Conservation (phyloP, 495 filamentous ascomycete species). For the Aspergillus heteromorphus region DNA sequence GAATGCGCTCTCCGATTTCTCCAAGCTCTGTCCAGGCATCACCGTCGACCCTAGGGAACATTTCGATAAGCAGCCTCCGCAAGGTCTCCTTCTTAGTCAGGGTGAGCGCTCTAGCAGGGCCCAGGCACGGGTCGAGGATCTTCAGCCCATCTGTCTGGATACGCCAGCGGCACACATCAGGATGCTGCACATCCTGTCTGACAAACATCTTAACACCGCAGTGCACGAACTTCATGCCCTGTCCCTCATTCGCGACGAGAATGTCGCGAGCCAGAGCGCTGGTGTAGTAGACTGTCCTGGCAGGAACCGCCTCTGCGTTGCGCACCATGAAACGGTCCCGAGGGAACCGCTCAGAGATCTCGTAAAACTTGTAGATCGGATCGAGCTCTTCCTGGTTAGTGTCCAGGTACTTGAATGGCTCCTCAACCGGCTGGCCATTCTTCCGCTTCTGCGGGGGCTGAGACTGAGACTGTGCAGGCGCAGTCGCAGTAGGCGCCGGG, state of each 20-base stretch:
- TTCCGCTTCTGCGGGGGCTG: constrained; percentile 38
- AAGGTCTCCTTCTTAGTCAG: constrained; percentile 73
- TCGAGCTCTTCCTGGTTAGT: constrained; percentile 67
- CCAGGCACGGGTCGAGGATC: constrained; percentile 83
- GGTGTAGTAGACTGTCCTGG: constrained; percentile 93
- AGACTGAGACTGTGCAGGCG: constrained; percentile 10
- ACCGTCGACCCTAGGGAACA: constrained; percentile 79
- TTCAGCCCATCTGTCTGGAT: constrained; percentile 91
- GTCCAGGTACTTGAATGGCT: constrained; percentile 85
- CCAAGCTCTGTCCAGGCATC: constrained; percentile 67
- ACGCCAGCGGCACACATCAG: constrained; percentile 82
- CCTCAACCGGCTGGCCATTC: constrained; percentile 59
- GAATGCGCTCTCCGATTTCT: constrained; percentile 82
- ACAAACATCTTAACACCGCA: constrained; percentile 98
- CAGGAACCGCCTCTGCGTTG: constrained; percentile 75
- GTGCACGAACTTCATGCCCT: constrained; percentile 91
- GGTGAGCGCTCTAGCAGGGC: constrained; percentile 66
- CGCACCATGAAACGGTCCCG: constrained; percentile 90
- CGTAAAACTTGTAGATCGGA: constrained; percentile 74
- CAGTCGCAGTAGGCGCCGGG: constrained; percentile 18
- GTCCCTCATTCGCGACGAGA: constrained; percentile 73
- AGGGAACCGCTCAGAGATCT: constrained; percentile 76
- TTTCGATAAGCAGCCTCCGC: constrained; percentile 74
- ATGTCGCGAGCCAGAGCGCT: constrained; percentile 79
- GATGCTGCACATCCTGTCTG: constrained; percentile 86